Evolutionary conservation across 345 rosid species (phyloP), one percentile per base, ranked within the genome.

Genomic region (Citrus glauca): DNA sequence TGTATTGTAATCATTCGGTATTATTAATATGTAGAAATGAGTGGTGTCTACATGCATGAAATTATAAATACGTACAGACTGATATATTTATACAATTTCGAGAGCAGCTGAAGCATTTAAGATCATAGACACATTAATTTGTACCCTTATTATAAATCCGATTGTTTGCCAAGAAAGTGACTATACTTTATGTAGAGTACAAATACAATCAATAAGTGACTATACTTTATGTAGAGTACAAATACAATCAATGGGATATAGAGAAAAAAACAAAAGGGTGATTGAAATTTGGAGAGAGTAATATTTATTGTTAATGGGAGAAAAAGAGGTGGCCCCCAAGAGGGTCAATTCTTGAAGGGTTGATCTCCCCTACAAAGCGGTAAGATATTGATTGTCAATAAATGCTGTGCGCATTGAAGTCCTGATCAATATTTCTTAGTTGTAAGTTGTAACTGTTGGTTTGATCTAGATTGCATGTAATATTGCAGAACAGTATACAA

Each of bases 361-460:
- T 83, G 76, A 73, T 72, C 66, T 55, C 20, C 57, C 77, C 74
- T 60, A 62, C 76, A 81, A 73, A 76, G 69, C 76, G 76, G 76
- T 73, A 70, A 65, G 72, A 68, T 28, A 80, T 75, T 75, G 81
- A 84, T 76, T 60, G 81, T 28, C 48, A 76, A 75, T 78, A 63
- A 82, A 85, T 81, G 85, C 77, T 30, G 60, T 32, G 69, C 8
- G 70, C 19, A 64, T 40, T 35, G 42, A 27, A 40, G 68, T 67
- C 73, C 72, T 77, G 70, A 69, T 72, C 57, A 45, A 45, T 45
- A 53, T 25, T 72, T 66, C 62, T 32, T 45, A 32, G 24, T 66
- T 40, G 74, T 16, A 38, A 56, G 20, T 60, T 40, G 74, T 16
- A 28, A 56, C 32, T 66, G 80, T 64, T 27, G 56, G 30, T 65